A percentile compares a stretch with the other conserved stretches of the same genome.
These are phyloP conservation scores for Nematocida ironsii DNA, from an alignment of 371 early-diverging fungal genomes.

Conservation along the genomic window DNA sequence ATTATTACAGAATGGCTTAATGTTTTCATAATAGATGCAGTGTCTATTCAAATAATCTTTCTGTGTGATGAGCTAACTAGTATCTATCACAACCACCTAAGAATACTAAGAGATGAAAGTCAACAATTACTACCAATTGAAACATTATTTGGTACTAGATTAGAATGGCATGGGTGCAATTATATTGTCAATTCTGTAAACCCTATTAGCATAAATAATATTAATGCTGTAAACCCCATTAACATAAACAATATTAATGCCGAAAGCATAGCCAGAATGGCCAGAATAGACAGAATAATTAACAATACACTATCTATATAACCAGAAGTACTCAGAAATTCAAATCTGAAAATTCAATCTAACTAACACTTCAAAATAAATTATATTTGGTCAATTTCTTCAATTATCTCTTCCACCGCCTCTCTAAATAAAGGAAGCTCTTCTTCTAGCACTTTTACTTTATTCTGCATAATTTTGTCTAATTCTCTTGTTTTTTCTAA, in stretches of 20 bases:
- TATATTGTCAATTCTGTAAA: no score
- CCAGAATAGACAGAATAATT: no score
- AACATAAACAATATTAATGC: no score
- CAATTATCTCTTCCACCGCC: conserved; percentile 1
- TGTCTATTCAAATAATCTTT: neutral
- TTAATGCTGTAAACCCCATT: no score
- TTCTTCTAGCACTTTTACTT: conserved; percentile 10
- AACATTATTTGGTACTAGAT: neutral
- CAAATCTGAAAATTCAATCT: no score
- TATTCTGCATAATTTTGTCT: conserved; percentile 12
- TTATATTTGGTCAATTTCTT: conserved; percentile 14
- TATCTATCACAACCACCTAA: neutral
- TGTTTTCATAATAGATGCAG: neutral
- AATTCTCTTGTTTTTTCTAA: conserved; percentile 41
- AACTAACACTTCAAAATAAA: neutral
- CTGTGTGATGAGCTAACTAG: neutral
- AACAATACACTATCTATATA: no score
- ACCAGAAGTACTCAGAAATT: no score
- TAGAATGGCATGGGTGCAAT: neutral
- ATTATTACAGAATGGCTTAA: neutral
- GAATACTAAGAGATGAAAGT: neutral
- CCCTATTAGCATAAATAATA: no score
- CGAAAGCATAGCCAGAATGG: no score
- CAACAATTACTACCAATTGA: neutral
- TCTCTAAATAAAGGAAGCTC: conserved; percentile 42